Base-by-base conservation (phyloP, 352 stramenopile genomes). In the Hyaloperonospora arabidopsidis region DNA sequence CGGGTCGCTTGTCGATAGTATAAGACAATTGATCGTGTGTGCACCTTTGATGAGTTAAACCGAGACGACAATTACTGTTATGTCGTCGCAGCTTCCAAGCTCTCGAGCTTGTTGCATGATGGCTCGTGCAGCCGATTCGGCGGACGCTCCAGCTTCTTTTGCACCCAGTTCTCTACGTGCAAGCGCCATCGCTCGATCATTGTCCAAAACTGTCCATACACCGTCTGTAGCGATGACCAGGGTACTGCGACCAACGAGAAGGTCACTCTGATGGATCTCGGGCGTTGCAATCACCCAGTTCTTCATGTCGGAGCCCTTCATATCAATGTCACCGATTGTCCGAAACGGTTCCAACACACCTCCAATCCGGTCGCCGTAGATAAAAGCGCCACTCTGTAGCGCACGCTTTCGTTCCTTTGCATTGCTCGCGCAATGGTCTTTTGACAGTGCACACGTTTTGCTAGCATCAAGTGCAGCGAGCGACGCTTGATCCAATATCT, bases 321-420 rank as follows among this genome's bases (percentile, higher is more conserved):
- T 72, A 49, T 90, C 81, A n/a, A 89, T 78, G 47, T 95, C 86
- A 17, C 86, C 85, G 25, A 95, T 86, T 5, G 76, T 80, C 18
- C 86, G 70, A n/a, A 89, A 92, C 1, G 87, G 82, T 29, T 89
- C 85, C 5, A 29, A 7, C 25, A 29, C 25, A 95, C 85, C 86
- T 18, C 81, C 77, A 34, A 95, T 76, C 10, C 82, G 79, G 12
- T 73, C 73, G 51, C 86, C 79, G 22, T 81, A 64, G 15, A 94
- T 79, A 49, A 68, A 74, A 18, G 76, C 86, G 22, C 86, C 86
- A 25, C 73, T 85, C 25, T 59, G 54, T 8, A 80, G 41, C 41
- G 86, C 81, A 23, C 86, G 76, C 54, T 65, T 57, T 35, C 74
- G 74, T 55, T 95, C 86, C 10, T 65, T 59, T 5, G 23, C 50